Evolutionary conservation across 2,329 filamentous ascomycete genomes (phyloP), one percentile per base, ranked within the genome.

Genomic region (Grosmannia clavigera): DNA sequence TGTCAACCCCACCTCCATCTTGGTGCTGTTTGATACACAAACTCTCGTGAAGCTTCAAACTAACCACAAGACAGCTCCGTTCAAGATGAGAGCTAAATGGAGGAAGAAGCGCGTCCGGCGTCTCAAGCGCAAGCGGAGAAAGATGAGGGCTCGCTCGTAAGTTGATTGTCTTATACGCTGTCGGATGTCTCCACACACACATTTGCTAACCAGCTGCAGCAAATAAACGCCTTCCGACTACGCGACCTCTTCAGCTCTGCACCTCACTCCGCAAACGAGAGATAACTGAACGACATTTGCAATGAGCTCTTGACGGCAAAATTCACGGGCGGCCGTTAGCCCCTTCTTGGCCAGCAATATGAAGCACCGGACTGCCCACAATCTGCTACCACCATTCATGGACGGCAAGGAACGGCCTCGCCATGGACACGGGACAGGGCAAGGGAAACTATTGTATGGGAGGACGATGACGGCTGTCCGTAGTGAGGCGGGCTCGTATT

Each of bases 81-180:
- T 79, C 80, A 84, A 79, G 79, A 84, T 86, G 83, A 82, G 92
- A 94, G 92, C 91, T 76, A 97, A 97, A 85, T 97, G 94, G 94
- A 94, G 92, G 85, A 99, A 99, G 89, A 99, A 99, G 92, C 86
- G 94, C 78, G 92, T 96, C 81, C 85, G 94, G 74, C 87, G 94
- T 80, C 90, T 99, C 79, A 97, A 97, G 88, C 88, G 92, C 77
- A 99, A 99, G 92, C 91, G 94, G 83, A 95, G 94, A 91, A 99
- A 99, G 92, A 96, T 94, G 81, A 86, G 94, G 78, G 94, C 92
- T 73, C 82, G 94, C 82, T 92, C 86, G 94, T 97, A 84, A 84
- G 91, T 81, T 53, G 12, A 35, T 10, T 35, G 29, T 31, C 7
- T 38, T n/a, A 55, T n/a, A 5, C 31, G 6, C 11, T n/a, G 22